Percentiles rank a stretch among this genome's conserved stretches.
phyloP scores from a whole-genome alignment of 2,329 filamentous ascomycete species.

The Neophaeococcomyces aloes region DNA sequence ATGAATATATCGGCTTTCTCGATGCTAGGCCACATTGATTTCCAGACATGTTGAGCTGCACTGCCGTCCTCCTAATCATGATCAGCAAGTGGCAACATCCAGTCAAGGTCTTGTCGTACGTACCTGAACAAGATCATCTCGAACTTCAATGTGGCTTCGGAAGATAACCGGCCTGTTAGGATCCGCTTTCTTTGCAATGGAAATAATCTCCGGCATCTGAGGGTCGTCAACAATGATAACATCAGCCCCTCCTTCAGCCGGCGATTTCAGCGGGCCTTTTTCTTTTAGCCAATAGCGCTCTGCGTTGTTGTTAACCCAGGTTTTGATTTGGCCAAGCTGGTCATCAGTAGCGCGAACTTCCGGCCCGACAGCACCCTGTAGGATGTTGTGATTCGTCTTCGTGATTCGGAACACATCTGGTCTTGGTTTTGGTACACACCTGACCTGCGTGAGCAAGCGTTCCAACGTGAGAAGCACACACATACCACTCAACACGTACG shows the following conservation, averaged over 20 bases:
- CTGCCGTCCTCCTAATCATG: slow-evolving; percentile 39
- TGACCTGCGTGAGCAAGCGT: slow-evolving; percentile 18
- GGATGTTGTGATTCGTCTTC: slow-evolving; percentile 80
- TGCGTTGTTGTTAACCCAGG: slow-evolving; percentile 66
- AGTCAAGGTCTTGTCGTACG: background rate
- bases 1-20: slow-evolving; percentile 66
- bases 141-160: slow-evolving; percentile 73
- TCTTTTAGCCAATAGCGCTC: slow-evolving; percentile 61
- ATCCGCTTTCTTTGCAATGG: slow-evolving; percentile 59
- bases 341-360: slow-evolving; percentile 54
- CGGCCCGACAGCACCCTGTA: slow-evolving; percentile 63
- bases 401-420: slow-evolving; percentile 73
- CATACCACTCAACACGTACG: slow-evolving; percentile 64
- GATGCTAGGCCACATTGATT: slow-evolving; percentile 63
- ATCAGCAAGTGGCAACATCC: background rate
- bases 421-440: slow-evolving; percentile 66
- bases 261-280: slow-evolving; percentile 55
- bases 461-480: slow-evolving; percentile 3
- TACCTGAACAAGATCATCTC: slow-evolving; percentile 56
- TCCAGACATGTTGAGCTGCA: slow-evolving; percentile 64
- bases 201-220: slow-evolving; percentile 71
- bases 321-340: slow-evolving; percentile 52
- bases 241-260: slow-evolving; percentile 61
- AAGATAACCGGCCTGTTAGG: slow-evolving; percentile 68
- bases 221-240: slow-evolving; percentile 71